phyloP scores from a whole-genome alignment of 2,329 filamentous ascomycete species.

The Epichloe baconii region DNA sequence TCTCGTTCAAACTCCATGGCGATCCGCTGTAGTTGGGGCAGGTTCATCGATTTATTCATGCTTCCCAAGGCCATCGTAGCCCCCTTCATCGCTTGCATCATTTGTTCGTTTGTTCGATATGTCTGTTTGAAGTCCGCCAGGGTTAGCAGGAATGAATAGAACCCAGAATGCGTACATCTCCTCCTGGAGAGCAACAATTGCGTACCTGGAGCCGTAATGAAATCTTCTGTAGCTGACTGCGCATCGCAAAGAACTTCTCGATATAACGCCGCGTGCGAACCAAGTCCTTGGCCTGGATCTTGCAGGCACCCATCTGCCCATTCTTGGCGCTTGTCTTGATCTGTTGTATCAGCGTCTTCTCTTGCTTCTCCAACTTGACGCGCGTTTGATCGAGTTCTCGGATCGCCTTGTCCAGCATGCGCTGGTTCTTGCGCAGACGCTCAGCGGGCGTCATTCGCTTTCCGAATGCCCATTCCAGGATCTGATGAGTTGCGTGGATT shows the following conservation, averaged over 20 bases:
- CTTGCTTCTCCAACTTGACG: slow-evolving; percentile 93
- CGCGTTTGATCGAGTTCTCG: slow-evolving; percentile 90
- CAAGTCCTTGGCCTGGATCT: slow-evolving; percentile 95
- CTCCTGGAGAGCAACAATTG: not conserved
- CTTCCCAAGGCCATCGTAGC: slow-evolving; percentile 83
- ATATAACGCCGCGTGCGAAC: slow-evolving; percentile 89
- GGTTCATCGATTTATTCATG: slow-evolving; percentile 98
- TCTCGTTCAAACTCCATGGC: slow-evolving; percentile 99
- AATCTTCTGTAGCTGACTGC: slow-evolving; percentile 92
- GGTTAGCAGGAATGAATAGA: slow-evolving; percentile 5
- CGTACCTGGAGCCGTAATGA: slow-evolving; percentile 81
- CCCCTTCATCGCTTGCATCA: slow-evolving; percentile 99
- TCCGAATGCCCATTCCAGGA: slow-evolving; percentile 97
- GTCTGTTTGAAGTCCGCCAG: slow-evolving; percentile 42
- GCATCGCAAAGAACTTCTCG: slow-evolving; percentile 97
- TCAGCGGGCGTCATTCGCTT: slow-evolving; percentile 97
- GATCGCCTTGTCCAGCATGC: slow-evolving; percentile 93
- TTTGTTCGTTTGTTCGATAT: slow-evolving; percentile 95
- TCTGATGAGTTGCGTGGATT: slow-evolving; percentile 35
- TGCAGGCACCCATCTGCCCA: slow-evolving; percentile 94
- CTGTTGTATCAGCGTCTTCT: slow-evolving; percentile 90
- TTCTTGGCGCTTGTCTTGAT: slow-evolving; percentile 99
- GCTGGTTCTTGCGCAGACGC: slow-evolving; percentile 84
- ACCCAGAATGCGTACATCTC: not conserved
- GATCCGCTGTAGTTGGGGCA: slow-evolving; percentile 87